Evolutionary conservation across 2,329 filamentous ascomycete genomes (phyloP).

Genomic region (Ophiocordyceps polyrhachis-furcata): DNA sequence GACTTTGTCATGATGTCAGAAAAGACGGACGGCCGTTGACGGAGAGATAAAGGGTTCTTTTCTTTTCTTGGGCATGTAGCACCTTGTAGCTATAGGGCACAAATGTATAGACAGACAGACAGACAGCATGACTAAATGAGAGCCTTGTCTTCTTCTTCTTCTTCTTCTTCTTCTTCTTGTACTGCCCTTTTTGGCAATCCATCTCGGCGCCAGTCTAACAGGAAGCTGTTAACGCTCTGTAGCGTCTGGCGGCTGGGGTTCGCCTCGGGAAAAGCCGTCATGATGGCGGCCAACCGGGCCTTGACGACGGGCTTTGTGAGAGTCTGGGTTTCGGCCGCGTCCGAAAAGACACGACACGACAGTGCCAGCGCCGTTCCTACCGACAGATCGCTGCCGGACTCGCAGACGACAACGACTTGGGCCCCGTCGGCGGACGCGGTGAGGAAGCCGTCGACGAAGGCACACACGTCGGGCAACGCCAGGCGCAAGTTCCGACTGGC

Average conservation of each 20-base stretch:
- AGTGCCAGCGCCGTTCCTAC: constrained; percentile 61
- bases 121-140: constrained; percentile 6
- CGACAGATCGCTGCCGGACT: constrained; percentile 62
- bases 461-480: constrained; percentile 43
- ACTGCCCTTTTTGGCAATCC: background rate
- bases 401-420: constrained; percentile 45
- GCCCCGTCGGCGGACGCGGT: background rate
- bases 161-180: background rate
- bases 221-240: constrained; percentile 78
- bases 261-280: constrained; percentile 56
- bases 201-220: constrained; percentile 41
- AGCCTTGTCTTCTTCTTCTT: constrained; percentile 2
- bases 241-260: constrained; percentile 74
- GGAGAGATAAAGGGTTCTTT: background rate
- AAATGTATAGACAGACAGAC: constrained; percentile 6
- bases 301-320: constrained; percentile 58
- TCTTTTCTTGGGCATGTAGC: background rate
- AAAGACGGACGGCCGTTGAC: background rate
- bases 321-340: constrained; percentile 18
- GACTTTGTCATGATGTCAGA: background rate
- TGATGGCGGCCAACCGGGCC: constrained; percentile 62
- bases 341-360: constrained; percentile 53
- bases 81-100: background rate
- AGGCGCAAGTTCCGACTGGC: constrained; percentile 69
- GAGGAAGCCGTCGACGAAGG: constrained; percentile 31